These are phyloP conservation scores for Yamadazyma kanchanaburiensis DNA, from an alignment of 1,139 yeast genomes.

Conservation along the genomic window DNA sequence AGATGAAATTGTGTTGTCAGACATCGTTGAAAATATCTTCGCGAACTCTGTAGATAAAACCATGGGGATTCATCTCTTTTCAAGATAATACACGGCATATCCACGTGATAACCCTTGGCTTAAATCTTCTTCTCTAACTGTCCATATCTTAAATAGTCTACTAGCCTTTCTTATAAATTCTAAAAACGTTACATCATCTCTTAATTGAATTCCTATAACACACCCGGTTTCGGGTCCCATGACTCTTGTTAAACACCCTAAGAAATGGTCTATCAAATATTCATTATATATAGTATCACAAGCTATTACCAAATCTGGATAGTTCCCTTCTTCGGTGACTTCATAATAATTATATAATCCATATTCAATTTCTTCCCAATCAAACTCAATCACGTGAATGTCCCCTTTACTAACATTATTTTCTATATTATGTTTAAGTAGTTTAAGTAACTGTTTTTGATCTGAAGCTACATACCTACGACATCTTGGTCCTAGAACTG, in stretches of 20 bases:
- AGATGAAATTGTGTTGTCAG: too few species aligned
- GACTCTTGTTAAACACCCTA: conserved; percentile 37
- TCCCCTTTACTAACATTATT: conserved; percentile 22
- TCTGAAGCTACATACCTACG: conserved; percentile 56
- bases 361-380: conserved; percentile 57
- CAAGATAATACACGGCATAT: conserved; percentile 42
- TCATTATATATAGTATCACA: conserved; percentile 74
- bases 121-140: conserved; percentile 26
- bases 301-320: conserved; percentile 52
- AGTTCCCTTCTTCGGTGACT: conserved; percentile 1
- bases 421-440: conserved; percentile 43
- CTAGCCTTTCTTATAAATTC: conserved; percentile 35
- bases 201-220: conserved; percentile 53
- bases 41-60: too few species aligned
- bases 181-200: conserved; percentile 53
- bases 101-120: conserved; percentile 32
- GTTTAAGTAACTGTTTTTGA: conserved; percentile 54
- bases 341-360: conserved; percentile 24
- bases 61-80: too few species aligned
- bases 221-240: conserved; percentile 29
- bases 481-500: conserved; percentile 37
- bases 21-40: too few species aligned
- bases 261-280: conserved; percentile 50
- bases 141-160: conserved; percentile 17
- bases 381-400: conserved; percentile 51